Evolutionary conservation across 2,329 filamentous ascomycete species (phyloP).

Genomic region (Leptographium lundbergii): DNA sequence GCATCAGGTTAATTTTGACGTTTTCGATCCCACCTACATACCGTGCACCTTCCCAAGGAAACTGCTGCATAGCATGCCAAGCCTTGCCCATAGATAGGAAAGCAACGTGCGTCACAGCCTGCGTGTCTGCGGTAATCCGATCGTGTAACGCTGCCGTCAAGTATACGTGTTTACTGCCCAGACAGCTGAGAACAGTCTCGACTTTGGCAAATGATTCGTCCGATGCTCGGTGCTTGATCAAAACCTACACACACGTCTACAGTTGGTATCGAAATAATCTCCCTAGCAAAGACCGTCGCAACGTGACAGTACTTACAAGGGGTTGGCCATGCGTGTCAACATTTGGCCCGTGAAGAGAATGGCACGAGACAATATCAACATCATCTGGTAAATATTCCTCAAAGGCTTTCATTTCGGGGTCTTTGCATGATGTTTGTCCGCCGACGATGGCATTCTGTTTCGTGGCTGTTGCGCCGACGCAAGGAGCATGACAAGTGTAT

Average conservation of each 20-base stretch:
- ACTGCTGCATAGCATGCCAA: slow-evolving; percentile 90
- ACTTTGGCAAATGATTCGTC: slow-evolving; percentile 66
- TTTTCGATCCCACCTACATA: slow-evolving; percentile 98
- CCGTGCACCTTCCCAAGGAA: slow-evolving; percentile 92
- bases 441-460: slow-evolving; percentile 93
- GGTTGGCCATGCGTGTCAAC: slow-evolving; percentile 84
- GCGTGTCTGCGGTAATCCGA: slow-evolving; percentile 94
- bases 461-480: slow-evolving; percentile 49
- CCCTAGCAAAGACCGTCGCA: background rate
- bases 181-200: slow-evolving; percentile 67
- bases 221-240: slow-evolving; percentile 87
- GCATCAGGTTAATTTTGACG: slow-evolving; percentile 95
- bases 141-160: slow-evolving; percentile 83
- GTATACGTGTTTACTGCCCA: slow-evolving; percentile 76
- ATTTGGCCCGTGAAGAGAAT: slow-evolving; percentile 88
- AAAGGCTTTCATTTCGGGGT: slow-evolving; percentile 87
- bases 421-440: slow-evolving; percentile 96
- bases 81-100: slow-evolving; percentile 97
- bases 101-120: slow-evolving; percentile 93
- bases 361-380: slow-evolving; percentile 88
- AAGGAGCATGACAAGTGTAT: slow-evolving; percentile 7
- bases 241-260: slow-evolving; percentile 31
- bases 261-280: background rate
- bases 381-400: slow-evolving; percentile 77
- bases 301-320: slow-evolving; percentile 45